phyloP scores from a whole-genome alignment of 2,329 filamentous ascomycete species.

The Drechmeria coniospora region DNA sequence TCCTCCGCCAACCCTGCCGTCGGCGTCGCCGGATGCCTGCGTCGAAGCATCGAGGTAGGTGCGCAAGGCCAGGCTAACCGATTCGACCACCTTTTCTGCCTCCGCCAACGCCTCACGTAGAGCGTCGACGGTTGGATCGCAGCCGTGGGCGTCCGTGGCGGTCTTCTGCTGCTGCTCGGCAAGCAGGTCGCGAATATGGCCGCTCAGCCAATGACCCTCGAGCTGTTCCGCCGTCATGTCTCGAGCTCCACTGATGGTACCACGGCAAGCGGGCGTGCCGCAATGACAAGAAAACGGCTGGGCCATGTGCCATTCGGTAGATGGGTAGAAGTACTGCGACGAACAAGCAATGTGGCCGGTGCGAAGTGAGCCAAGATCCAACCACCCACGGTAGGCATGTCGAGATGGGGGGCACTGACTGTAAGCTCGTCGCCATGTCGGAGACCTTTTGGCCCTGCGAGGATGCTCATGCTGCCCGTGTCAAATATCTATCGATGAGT shows the following conservation, averaged over 20 bases:
- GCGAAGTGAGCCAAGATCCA: not conserved
- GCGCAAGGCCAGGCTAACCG: constrained; percentile 26
- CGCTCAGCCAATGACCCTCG: constrained; percentile 44
- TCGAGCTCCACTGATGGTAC: constrained; percentile 46
- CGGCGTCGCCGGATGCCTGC: constrained; percentile 4
- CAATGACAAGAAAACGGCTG: constrained; percentile 57
- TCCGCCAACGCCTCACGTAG: constrained; percentile 27
- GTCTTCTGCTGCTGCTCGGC: constrained; percentile 19
- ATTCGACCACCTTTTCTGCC: constrained; percentile 31
- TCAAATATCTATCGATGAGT: constrained; percentile 38
- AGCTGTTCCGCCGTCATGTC: constrained; percentile 40
- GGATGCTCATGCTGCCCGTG: constrained; percentile 37
- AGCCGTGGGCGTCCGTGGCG: constrained; percentile 6
- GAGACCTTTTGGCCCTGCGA: constrained; percentile 42
- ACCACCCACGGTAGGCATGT: too few species aligned
- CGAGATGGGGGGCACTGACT: constrained; percentile 15
- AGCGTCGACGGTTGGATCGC: constrained; percentile 25
- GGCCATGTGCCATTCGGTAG: constrained; percentile 60
- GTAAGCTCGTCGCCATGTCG: constrained; percentile 42
- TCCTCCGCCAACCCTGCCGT: constrained; percentile 7
- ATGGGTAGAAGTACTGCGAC: constrained; percentile 54
- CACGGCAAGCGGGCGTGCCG: constrained; percentile 38
- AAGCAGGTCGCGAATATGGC: constrained; percentile 41
- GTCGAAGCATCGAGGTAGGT: constrained; percentile 16
- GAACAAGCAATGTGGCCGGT: not conserved